phyloP scores from a whole-genome alignment of 2,329 filamentous ascomycete genomes.

The Botrytis pseudocinerea region DNA sequence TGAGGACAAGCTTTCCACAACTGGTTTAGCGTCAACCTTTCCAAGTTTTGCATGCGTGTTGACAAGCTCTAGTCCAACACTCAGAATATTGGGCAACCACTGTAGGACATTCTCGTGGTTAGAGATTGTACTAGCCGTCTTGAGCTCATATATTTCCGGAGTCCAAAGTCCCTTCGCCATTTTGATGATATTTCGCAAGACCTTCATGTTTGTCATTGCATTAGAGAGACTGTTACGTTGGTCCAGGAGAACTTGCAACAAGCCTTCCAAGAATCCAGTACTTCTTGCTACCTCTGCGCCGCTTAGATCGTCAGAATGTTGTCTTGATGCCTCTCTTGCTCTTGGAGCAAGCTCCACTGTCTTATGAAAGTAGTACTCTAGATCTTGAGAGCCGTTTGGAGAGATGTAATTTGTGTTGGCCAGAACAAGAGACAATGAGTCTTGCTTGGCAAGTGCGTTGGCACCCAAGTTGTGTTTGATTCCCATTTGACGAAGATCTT shows the following conservation, averaged over 20 bases:
- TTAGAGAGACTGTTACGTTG: constrained; percentile 52
- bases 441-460: constrained; percentile 71
- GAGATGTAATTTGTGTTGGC: constrained; percentile 52
- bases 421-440: constrained; percentile 68
- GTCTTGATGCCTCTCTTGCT: constrained; percentile 64
- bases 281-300: constrained; percentile 76
- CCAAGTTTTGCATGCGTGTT: constrained; percentile 68
- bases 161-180: constrained; percentile 45
- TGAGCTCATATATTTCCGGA: constrained; percentile 39
- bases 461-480: constrained; percentile 79
- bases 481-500: constrained; percentile 83
- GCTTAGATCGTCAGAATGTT: constrained; percentile 84
- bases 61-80: constrained; percentile 61
- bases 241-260: constrained; percentile 64
- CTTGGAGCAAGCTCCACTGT: constrained; percentile 71
- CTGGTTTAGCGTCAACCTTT: constrained; percentile 47
- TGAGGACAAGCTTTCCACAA: constrained; percentile 49
- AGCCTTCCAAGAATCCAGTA: constrained; percentile 81
- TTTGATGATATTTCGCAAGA: constrained; percentile 32
- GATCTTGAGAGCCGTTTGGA: constrained; percentile 24
- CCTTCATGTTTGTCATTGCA: constrained; percentile 25
- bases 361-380: constrained; percentile 75
- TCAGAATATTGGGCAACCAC: constrained; percentile 72
- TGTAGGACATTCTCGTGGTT: constrained; percentile 40
- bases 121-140: constrained; percentile 14